Evolutionary conservation across 345 rosid genomes (phyloP), one percentile per base, ranked within the genome.

Genomic region (Gossypium rotundifolium): DNA sequence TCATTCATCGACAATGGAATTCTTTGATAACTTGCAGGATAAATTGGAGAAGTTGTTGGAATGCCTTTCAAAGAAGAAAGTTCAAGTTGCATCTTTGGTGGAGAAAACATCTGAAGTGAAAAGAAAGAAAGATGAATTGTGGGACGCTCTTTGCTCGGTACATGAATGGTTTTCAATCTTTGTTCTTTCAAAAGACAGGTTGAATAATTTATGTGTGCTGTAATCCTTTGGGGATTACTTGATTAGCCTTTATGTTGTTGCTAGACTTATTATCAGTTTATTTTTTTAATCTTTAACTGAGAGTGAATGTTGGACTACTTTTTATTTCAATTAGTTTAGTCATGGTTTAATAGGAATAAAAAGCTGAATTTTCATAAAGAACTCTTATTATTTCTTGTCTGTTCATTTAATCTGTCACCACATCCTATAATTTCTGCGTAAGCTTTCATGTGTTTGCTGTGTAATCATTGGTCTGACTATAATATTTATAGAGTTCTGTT

Each of bases 101-200:
- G 86, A 86, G 63, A 86, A 81, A 77, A 88, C 97, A 75, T 76
- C 87, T 22, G 90, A 87, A 76, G 91, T 87, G 85, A 88, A 83
- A 81, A 87, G 84, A 83, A 90, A 79, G 78, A 87, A 88, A 84
- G 86, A 86, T 80, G 89, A 82, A 73, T 79, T 88, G 72, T 82
- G 77, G 73, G 86, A 93, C 55, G 75, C 80, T 69, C 79, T 85
- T 69, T 82, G 88, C 73, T 67, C 71, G 98, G 99, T 95, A 78
- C 77, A 86, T 78, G 63, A 80, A 66, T 53, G 22, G 2, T 72
- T 77, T 60, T 76, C 48, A 25, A 13, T 64, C 23, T 29, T 78
- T 70, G 10, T 77, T 69, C 4, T 29, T 65, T 75, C 42, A 12
- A 10, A 57, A 55, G 54, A 49, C 23, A 3, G 13, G 59, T 27